Evolutionary conservation across 805 yeast genomes (phyloP), one percentile per base, ranked within the genome.

Genomic region (Barnettozyma salicaria): DNA sequence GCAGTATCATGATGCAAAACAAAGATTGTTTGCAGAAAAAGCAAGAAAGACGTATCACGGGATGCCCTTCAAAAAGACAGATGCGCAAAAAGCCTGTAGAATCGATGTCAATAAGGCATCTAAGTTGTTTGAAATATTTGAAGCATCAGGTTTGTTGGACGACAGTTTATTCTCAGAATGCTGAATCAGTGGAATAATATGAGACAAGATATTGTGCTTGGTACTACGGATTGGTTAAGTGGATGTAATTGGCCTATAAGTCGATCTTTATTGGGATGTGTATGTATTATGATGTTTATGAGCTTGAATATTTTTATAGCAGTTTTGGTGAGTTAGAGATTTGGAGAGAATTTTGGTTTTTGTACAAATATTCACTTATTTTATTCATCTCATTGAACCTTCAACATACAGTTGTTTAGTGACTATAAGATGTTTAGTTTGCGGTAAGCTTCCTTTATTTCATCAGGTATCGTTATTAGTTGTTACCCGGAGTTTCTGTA

Each of bases 101-200:
- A 89, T 92, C 48, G 97, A 92, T 60, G 97, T 90, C 30, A 92
- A 92, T 61, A 92, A 92, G 61, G 97, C 97, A 2, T 81, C 94
- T 33, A 74, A 96, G 48, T 67, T 90, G 38, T 90, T 76, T 64
- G 94, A 90, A 19, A 87, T 96, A 17, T 92, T 77, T 56, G 95
- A 90, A 59, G 77, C 76, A 58, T 90, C 84, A 31, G 97, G 97
- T 28, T 86, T 97, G 90, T 76, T 90, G 47, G 72, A 84, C 11
- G 96, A 90, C 59, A 62, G 67, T 16, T 75, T 78, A 61, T 87
- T 37, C 32, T n/a, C 10, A 6, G 20, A 22, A n/a, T 20, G 5
- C 6, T 8, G n/a, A 16, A 2, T 5, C 8, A 7, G 14, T 25
- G 20, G 30, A 27, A 17, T 22, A 10, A 9, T 27, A 6, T n/a